A percentile compares a stretch with the other conserved stretches of the same genome.
phyloP scores from a whole-genome alignment of 768 basidiomycete species.

The Termitomyces eurrhizus region DNA sequence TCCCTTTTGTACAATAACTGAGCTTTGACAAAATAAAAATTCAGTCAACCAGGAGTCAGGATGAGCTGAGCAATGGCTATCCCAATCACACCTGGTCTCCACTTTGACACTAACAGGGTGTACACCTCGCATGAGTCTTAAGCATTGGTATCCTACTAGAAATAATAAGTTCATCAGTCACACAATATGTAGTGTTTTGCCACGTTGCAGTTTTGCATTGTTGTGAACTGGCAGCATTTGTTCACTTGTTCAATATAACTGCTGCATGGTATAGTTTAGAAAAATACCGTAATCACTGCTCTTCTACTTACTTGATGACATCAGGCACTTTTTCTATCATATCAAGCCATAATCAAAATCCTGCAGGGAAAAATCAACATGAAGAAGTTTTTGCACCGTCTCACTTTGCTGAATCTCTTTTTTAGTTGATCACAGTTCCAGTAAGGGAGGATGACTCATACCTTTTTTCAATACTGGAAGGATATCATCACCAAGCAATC shows the following conservation, averaged over 20 bases:
- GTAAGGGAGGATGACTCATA: background rate
- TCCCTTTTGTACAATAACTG: too few relatives aligned
- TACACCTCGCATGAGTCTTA: too few relatives aligned
- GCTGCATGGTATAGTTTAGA: background rate
- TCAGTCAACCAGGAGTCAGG: too few relatives aligned
- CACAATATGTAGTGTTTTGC: too few relatives aligned
- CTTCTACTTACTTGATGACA: background rate
- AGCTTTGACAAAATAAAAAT: too few relatives aligned
- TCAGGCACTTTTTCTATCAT: background rate
- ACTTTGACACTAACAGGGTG: too few relatives aligned
- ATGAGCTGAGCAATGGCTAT: too few relatives aligned
- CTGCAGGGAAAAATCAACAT: background rate
- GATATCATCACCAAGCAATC: background rate
- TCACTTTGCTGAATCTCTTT: background rate
- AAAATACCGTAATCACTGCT: background rate
- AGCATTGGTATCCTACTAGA: too few relatives aligned
- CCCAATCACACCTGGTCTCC: too few relatives aligned
- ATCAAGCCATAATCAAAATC: background rate
- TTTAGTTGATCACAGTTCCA: background rate
- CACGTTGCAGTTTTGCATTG: rapidly evolving
- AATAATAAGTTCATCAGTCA: too few relatives aligned
- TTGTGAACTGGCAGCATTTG: background rate
- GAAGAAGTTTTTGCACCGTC: background rate
- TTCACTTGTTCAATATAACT: background rate
- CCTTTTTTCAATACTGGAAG: background rate